Evolutionary conservation across 495 filamentous ascomycete genomes (phyloP), one percentile per base, ranked within the genome.

Genomic region (Hypoxylon rickii): DNA sequence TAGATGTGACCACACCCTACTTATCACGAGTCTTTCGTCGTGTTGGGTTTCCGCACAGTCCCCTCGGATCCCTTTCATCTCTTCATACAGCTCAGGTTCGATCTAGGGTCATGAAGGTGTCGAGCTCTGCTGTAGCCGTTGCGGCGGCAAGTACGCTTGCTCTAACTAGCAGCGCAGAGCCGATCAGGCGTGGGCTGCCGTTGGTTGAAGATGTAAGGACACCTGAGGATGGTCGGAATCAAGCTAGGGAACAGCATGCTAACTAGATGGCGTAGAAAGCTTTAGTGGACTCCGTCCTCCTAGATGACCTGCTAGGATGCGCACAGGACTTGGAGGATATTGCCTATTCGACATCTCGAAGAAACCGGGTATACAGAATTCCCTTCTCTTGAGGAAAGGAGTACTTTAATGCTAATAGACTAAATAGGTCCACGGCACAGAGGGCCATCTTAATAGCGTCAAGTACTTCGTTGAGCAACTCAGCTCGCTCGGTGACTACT

Each of bases 391-490:
- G 3, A 7, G 20, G 12, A 42, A 17, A 22, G 22, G 42, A 29
- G 8, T 8, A 0, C 5, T 36, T 46, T 29, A 29, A 29, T 4
- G 20, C 58, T 58, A 12, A 45, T 7, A 40, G 42, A 51, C 41
- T 19, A 83, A 82, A 58, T 76, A 86, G 40, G 81, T 83, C 17
- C 85, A 87, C 60, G 84, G 86, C 20, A 69, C 77, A 15, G 56
- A 64, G 4, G 85, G 84, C 24, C 87, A 89, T 69, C 80, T 85
- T 32, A 74, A 76, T 54, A 90, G 83, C 0, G 78, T 87, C 47
- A 73, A 87, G 34, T 90, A 77, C 54, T 64, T 90, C 59, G 81
- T 81, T 57, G 65, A 76, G 29, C 67, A 76, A 38, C 69, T 86
- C 37, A 73, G 65, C 8, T 41, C 48, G 1, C 58, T 68, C 21